Evolutionary conservation across 2,329 filamentous ascomycete species (phyloP).

Genomic region (Botrytis medusae): DNA sequence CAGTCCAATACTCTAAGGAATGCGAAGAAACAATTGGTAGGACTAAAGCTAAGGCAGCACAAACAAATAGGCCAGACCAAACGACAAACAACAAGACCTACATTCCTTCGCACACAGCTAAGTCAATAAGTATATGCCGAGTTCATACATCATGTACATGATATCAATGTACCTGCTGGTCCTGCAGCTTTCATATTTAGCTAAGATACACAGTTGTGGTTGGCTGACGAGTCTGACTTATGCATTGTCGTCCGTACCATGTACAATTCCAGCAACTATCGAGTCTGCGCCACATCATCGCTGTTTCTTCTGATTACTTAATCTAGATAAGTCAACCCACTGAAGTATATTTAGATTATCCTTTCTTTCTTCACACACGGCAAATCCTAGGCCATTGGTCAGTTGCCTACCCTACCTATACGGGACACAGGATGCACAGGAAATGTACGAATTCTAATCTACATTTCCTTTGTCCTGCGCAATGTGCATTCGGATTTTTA

Average conservation of each 20-base stretch:
- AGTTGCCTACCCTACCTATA: background rate
- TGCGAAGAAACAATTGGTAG: background rate
- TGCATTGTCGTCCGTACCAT: constrained; percentile 3
- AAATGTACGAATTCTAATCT: background rate
- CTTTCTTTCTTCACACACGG: background rate
- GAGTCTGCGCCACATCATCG: constrained; percentile 8
- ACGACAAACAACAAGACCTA: background rate
- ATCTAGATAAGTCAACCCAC: background rate
- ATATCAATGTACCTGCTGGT: background rate
- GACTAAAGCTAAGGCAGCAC: background rate
- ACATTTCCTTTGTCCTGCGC: background rate
- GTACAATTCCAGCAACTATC: background rate
- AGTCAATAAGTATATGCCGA: background rate
- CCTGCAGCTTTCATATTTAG: constrained; percentile 16
- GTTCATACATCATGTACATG: background rate
- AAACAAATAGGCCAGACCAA: background rate
- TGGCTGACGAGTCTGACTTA: background rate
- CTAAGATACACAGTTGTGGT: background rate
- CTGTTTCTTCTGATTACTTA: background rate
- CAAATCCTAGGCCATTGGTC: background rate
- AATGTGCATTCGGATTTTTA: background rate
- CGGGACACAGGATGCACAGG: background rate
- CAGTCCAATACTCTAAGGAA: background rate
- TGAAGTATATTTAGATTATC: constrained; percentile 6
- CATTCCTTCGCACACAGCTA: background rate